Percentiles rank a stretch among this genome's conserved stretches.
Evolutionary conservation across 805 yeast species (phyloP).

Genomic region (Saccharomycopsis javanensis): DNA sequence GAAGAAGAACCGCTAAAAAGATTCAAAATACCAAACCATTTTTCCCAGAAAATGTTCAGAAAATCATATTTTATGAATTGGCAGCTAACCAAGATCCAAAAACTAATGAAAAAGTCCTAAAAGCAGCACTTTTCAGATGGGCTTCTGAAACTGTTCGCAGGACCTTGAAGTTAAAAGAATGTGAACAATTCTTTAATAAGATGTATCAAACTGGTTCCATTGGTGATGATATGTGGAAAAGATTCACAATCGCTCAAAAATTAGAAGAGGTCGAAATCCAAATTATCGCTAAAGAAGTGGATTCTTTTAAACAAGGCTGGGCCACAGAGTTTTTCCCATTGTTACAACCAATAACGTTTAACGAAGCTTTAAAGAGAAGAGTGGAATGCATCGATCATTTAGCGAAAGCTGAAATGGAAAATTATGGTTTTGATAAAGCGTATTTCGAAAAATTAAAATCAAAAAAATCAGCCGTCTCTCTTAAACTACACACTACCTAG

Average conservation of each 20-base stretch:
- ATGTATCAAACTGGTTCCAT: slow-evolving; percentile 82
- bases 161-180: slow-evolving; percentile 71
- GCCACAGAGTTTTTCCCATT: slow-evolving; percentile 62
- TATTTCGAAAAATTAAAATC: slow-evolving; percentile 3
- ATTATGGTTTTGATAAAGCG: slow-evolving; percentile 25
- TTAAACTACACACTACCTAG: not conserved
- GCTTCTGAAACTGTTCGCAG: slow-evolving; percentile 87
- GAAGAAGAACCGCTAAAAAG: slow-evolving; percentile 40
- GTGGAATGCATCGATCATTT: slow-evolving; percentile 32
- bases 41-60: slow-evolving; percentile 58
- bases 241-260: slow-evolving; percentile 68
- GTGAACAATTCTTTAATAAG: slow-evolving; percentile 55
- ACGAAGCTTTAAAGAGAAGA: slow-evolving; percentile 83
- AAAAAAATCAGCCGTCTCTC: not conserved
- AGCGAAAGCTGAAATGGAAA: slow-evolving; percentile 26
- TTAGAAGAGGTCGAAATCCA: slow-evolving; percentile 73
- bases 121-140: slow-evolving; percentile 56
- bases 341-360: slow-evolving; percentile 84
- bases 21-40: slow-evolving; percentile 59
- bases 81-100: slow-evolving; percentile 42
- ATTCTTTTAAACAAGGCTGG: slow-evolving; percentile 69
- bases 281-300: slow-evolving; percentile 69
- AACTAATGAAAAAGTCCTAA: slow-evolving; percentile 70
- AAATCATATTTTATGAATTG: slow-evolving; percentile 53
- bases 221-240: slow-evolving; percentile 81